Evolutionary conservation across 2,329 filamentous ascomycete species (phyloP), one percentile per base, ranked within the genome.

Genomic region (Fusarium papillatum): DNA sequence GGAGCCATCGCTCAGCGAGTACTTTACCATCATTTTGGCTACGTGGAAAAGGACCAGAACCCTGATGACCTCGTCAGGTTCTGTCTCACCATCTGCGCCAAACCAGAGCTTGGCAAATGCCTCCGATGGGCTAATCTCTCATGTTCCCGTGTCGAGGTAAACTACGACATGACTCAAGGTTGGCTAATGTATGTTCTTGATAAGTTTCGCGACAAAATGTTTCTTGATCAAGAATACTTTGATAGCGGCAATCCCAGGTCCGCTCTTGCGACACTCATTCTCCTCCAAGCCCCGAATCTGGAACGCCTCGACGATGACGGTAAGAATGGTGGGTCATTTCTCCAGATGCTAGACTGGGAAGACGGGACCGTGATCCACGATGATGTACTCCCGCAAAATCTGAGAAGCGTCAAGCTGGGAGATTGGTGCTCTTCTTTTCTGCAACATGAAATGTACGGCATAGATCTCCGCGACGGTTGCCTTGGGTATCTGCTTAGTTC

Each of bases 1-100:
- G 31, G 71, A 7, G 13, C 7, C 24, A 43, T 74, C 13, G 68
- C 72, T 7, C 71, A 74, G 5, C 46, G 3, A 5, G 24, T 63
- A 2, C 72, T 74, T 1, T n/a, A 71, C 19, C 71, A 75, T 11
- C 60, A 71, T 1, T 68, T 69, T 31, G 72, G 71, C 1, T 64
- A 60, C 9, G 1, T 13, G 13, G 48, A 31, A 2, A 26, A 19
- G 17, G 26, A 50, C 8, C 26, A 6, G 48, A 6, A 24, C 13
- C 43, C 26, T 31, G 17, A 13, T 0, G 36, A 29, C 7, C n/a
- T 53, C 14, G 3, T 34, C 2, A 3, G 36, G 11, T 70, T 73
- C n/a, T 74, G 67, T 1, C 55, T 50, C 4, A 68, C 67, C 1
- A 26, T 74, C 10, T 59, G 0, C 1, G 17, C 53, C 3, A 73